These are phyloP conservation scores for Rhizophagus sp. DNA, from an alignment of 192 early-diverging fungal genomes.

Conservation along the genomic window DNA sequence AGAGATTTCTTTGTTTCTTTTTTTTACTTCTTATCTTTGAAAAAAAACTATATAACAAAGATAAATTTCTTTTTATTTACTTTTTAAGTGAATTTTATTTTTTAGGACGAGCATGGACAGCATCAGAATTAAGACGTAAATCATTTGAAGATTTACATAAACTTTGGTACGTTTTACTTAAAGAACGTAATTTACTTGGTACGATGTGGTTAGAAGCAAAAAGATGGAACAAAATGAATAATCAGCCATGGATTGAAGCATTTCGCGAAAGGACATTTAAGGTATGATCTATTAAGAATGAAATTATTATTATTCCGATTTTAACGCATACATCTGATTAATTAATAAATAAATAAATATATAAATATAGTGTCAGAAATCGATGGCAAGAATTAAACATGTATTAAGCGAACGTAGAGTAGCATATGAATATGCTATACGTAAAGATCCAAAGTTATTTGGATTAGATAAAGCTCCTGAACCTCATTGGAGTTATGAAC, in stretches of 20 bases:
- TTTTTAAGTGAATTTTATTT: background rate
- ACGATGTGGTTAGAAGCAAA: constrained; percentile 68
- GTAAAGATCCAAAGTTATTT: constrained; percentile 17
- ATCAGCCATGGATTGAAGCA: background rate
- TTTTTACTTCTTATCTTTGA: too few species aligned
- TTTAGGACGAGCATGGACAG: constrained; percentile 85
- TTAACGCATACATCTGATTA: constrained; percentile 1
- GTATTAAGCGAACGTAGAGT: constrained; percentile 74
- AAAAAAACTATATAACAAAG: background rate
- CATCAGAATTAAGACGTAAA: constrained; percentile 87
- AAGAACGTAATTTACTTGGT: constrained; percentile 82
- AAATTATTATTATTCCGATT: background rate
- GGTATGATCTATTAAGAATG: background rate
- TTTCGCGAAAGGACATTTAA: constrained; percentile 9
- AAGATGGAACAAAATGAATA: background rate
- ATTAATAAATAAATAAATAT: too few species aligned
- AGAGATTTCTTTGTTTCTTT: too few species aligned
- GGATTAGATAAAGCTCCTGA: background rate
- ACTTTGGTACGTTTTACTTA: constrained; percentile 89
- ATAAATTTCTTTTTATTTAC: background rate
- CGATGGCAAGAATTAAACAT: constrained; percentile 82
- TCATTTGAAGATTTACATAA: constrained; percentile 96
- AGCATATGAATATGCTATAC: constrained; percentile 63
- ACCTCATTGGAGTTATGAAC: background rate
- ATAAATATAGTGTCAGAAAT: constrained; percentile 65